Evolutionary conservation across 768 basidiomycete genomes (phyloP).

Genomic region (Inosperma sp.): DNA sequence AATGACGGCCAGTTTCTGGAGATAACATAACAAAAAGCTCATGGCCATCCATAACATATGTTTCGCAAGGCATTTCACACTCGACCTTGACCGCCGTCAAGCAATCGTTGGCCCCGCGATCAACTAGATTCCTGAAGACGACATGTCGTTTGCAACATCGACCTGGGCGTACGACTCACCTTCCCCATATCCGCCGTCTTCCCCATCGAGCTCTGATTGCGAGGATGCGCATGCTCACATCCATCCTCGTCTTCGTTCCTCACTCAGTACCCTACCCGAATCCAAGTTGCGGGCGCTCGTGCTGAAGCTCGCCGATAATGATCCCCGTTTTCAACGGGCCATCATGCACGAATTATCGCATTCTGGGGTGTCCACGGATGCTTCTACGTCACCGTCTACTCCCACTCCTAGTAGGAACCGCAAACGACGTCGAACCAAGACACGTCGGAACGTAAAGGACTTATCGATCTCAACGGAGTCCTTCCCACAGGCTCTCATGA

Average conservation of each 20-base stretch:
- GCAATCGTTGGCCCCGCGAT: not conserved
- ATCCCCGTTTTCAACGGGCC: constrained; percentile 34
- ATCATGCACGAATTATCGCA: constrained; percentile 35
- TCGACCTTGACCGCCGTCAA: too few relatives aligned
- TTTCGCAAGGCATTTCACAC: too few relatives aligned
- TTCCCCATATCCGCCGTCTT: constrained; percentile 25
- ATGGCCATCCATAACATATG: too few relatives aligned
- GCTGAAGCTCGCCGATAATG: constrained; percentile 33
- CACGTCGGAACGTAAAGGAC: constrained; percentile 15
- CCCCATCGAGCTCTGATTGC: constrained; percentile 23
- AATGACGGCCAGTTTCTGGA: too few relatives aligned
- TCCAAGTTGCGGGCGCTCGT: constrained; percentile 37
- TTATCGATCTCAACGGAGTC: constrained; percentile 10
- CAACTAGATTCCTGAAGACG: not conserved
- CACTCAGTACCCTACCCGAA: constrained; percentile 36
- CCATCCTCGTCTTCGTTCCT: constrained; percentile 25
- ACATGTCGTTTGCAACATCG: not conserved
- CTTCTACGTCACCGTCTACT: constrained; percentile 16
- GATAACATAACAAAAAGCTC: too few relatives aligned
- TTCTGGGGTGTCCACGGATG: constrained; percentile 11
- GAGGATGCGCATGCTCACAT: constrained; percentile 17
- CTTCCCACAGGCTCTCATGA: not conserved
- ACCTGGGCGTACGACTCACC: constrained; percentile 18
- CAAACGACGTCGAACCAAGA: constrained; percentile 11
- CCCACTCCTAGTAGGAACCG: constrained; percentile 7